Evolutionary conservation across 257 asterid species (phyloP).

Genomic region (Paraleonurus japonicus): DNA sequence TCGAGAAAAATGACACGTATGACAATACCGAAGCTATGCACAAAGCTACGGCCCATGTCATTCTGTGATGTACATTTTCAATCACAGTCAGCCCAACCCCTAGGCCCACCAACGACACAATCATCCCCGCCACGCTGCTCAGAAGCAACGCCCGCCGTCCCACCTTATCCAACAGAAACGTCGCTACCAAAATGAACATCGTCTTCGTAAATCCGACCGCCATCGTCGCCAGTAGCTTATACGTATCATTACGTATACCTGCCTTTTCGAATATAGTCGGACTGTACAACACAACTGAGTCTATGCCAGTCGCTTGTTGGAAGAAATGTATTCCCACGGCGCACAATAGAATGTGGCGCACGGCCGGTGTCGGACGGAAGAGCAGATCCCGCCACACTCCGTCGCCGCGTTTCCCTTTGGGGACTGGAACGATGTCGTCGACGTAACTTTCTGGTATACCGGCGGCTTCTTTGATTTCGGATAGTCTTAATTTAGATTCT

Average conservation of each 20-base stretch:
- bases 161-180: conserved; percentile 47
- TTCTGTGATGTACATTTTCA: conserved; percentile 29
- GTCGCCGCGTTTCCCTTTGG: conserved; percentile 31
- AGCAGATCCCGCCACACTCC: conserved; percentile 60
- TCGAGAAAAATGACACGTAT: conserved; percentile 57
- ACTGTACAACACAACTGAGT: conserved; percentile 60
- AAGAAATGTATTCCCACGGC: conserved; percentile 62
- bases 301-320: conserved; percentile 68
- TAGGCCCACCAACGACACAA: conserved; percentile 30
- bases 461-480: conserved; percentile 64
- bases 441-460: conserved; percentile 47
- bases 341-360: conserved; percentile 53
- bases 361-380: conserved; percentile 45
- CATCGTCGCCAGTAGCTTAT: conserved; percentile 51
- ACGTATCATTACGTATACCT: conserved; percentile 31
- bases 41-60: conserved; percentile 48
- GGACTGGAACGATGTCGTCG: conserved; percentile 43
- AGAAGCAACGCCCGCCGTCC: conserved; percentile 62
- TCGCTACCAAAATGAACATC: conserved; percentile 56
- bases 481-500: conserved; percentile 45
- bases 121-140: conserved; percentile 58
- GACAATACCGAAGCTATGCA: conserved; percentile 34
- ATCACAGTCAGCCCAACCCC: conserved; percentile 41
- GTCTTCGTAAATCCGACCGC: conserved; percentile 64
- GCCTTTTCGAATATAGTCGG: conserved; percentile 54